Percentiles rank a stretch among this genome's conserved stretches.
Evolutionary conservation across 805 yeast species (phyloP).

Genomic region (Middelhovenomyces tepae): DNA sequence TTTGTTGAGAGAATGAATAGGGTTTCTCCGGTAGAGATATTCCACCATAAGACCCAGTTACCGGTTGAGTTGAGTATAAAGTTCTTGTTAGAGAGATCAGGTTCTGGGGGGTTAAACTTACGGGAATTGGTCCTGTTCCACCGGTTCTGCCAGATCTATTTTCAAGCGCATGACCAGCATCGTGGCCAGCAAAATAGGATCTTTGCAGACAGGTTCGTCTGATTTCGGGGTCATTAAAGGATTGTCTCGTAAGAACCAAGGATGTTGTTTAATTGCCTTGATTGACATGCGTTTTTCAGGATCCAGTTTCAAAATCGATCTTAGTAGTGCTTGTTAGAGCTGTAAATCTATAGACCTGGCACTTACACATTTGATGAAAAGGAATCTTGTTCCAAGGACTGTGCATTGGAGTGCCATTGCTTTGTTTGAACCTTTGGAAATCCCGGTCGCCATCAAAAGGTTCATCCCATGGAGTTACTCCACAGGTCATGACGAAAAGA

Average conservation of each 20-base stretch:
- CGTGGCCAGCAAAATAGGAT: slow-evolving; percentile 44
- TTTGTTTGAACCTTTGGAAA: slow-evolving; percentile 32
- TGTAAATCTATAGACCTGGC: no score
- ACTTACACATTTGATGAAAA: no score
- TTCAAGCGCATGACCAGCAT: slow-evolving; percentile 43
- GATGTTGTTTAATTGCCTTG: slow-evolving; percentile 38
- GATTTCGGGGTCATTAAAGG: slow-evolving; percentile 38
- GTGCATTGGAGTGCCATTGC: slow-evolving; percentile 38
- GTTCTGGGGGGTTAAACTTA: no score
- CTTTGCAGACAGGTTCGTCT: slow-evolving; percentile 42
- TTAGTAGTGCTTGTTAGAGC: slow-evolving; percentile 43
- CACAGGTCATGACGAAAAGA: slow-evolving; percentile 51
- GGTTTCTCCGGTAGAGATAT: no score
- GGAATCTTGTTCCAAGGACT: slow-evolving; percentile 52
- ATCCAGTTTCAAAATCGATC: slow-evolving; percentile 44
- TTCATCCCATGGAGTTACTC: slow-evolving; percentile 66
- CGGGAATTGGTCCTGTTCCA: no score
- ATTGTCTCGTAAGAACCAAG: slow-evolving; percentile 45
- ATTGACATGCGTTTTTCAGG: slow-evolving; percentile 38
- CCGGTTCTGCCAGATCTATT: no score
- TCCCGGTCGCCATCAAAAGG: slow-evolving; percentile 48
- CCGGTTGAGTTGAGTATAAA: no score
- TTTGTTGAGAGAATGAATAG: no score
- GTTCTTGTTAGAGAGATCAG: no score
- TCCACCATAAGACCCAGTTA: no score